Base-by-base conservation (phyloP, 331 rosid species). In the Spiraea crenata region DNA sequence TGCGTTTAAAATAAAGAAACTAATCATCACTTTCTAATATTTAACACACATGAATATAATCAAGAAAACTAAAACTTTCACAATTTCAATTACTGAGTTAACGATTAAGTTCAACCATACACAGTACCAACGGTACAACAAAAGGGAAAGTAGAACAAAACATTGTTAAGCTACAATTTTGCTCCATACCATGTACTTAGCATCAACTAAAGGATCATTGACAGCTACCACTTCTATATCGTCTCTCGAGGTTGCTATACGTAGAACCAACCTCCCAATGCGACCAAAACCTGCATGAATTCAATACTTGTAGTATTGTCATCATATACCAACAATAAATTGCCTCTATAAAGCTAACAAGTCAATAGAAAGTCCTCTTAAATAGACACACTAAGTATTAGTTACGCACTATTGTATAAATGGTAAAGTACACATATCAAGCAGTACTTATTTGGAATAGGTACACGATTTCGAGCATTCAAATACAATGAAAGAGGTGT, bases 211-310 rank as follows among this genome's bases (percentile, higher is more conserved):
- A 49, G 99, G 99, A 81, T 95, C 99, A 73, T 95, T 95, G 74
- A 95, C 93, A 10, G 96, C 89, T 35, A 91, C 90, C 57, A 95
- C 93, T 65, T 91, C 96, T 35, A 95, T 81, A 84, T 91, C 99
- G 87, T 89, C 99, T 78, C 99, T 78, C 44, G 78, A 66, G 80
- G 81, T 65, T 34, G 99, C 99, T 65, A 95, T 77, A n/a, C 99
- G 92, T 48, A 95, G 76, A 58, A 95, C 97, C 90, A 95, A 82
- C 82, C 99, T 86, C 78, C 99, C 99, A 79, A 95, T 95, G 34
- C 99, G 89, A 73, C 99, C 99, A 83, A 95, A 95, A 70, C 99
- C 99, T 93, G 82, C 69, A 66, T 35, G 19, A 47, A 62, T 63
- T 58, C 46, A 75, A 45, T 42, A 64, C 9, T 37, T 25, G 65